These are phyloP conservation scores for Hansenula anomala DNA, from an alignment of 1,139 yeast genomes.

Conservation along the genomic window DNA sequence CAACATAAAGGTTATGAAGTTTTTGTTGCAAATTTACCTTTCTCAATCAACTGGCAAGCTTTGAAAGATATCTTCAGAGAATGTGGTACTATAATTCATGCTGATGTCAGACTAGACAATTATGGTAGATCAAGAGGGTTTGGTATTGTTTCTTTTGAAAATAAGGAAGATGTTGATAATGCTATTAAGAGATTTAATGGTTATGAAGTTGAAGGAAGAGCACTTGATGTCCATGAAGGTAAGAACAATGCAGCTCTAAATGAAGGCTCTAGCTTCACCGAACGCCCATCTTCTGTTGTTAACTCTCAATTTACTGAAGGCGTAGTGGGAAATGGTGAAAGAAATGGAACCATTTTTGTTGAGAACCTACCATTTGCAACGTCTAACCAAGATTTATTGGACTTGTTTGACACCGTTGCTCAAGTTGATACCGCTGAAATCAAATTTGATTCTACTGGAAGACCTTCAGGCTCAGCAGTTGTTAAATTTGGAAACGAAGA, in stretches of 20 bases:
- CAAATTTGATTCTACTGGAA: slow-evolving; percentile 58
- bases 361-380: slow-evolving; percentile 87
- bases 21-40: slow-evolving; percentile 82
- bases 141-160: slow-evolving; percentile 68
- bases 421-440: slow-evolving; percentile 74
- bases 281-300: neutral
- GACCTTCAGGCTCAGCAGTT: slow-evolving; percentile 80
- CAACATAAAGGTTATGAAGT: slow-evolving; percentile 48
- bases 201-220: slow-evolving; percentile 65
- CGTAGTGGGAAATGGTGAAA: slow-evolving; percentile 61
- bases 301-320: slow-evolving; percentile 57
- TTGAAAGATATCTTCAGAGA: slow-evolving; percentile 79
- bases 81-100: slow-evolving; percentile 72
- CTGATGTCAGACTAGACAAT: slow-evolving; percentile 67
- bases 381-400: slow-evolving; percentile 76
- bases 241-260: slow-evolving; percentile 23
- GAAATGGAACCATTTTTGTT: slow-evolving; percentile 61
- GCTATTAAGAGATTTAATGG: slow-evolving; percentile 66
- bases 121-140: slow-evolving; percentile 82
- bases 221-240: slow-evolving; percentile 67
- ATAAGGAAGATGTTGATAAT: slow-evolving; percentile 53
- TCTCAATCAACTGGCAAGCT: slow-evolving; percentile 75
- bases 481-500: slow-evolving; percentile 69
- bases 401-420: slow-evolving; percentile 84
- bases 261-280: slow-evolving; percentile 1